Conservation (phyloP, 1,284 basidiomycete species). For the Leccinum fallax region DNA sequence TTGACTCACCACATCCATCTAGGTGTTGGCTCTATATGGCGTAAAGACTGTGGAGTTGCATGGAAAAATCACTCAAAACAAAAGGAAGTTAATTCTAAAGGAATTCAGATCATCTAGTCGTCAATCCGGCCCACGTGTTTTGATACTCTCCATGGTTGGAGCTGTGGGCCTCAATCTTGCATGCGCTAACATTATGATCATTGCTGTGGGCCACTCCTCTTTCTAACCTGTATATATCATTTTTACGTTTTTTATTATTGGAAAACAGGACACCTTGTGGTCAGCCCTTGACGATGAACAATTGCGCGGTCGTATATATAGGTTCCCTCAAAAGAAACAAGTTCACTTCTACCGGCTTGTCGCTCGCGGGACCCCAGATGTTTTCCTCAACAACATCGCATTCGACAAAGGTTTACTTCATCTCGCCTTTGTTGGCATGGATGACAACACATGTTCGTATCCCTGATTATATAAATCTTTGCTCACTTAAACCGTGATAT, state of each 20-base stretch:
- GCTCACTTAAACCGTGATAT: too few species aligned
- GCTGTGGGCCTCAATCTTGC: neutral
- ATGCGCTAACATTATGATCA: neutral
- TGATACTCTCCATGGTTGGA: neutral
- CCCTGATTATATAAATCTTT: too few species aligned
- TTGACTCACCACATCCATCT: neutral
- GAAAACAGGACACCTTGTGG: neutral
- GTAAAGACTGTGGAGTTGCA: neutral
- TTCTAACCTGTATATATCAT: neutral
- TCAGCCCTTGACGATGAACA: neutral
- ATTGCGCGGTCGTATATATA: neutral
- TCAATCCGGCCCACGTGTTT: neutral
- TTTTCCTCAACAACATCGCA: neutral
- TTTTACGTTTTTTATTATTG: neutral
- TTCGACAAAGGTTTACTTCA: neutral
- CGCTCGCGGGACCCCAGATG: neutral
- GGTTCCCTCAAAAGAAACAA: neutral
- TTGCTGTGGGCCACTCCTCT: neutral
- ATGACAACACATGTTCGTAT: too few species aligned
- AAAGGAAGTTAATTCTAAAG: neutral
- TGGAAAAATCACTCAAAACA: neutral
- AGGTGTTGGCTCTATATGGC: neutral
- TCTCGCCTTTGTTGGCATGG: neutral
- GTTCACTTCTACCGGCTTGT: neutral
- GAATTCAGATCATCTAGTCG: neutral